phyloP scores from a whole-genome alignment of 1,284 basidiomycete genomes.

The Microbotryum scabiosae region DNA sequence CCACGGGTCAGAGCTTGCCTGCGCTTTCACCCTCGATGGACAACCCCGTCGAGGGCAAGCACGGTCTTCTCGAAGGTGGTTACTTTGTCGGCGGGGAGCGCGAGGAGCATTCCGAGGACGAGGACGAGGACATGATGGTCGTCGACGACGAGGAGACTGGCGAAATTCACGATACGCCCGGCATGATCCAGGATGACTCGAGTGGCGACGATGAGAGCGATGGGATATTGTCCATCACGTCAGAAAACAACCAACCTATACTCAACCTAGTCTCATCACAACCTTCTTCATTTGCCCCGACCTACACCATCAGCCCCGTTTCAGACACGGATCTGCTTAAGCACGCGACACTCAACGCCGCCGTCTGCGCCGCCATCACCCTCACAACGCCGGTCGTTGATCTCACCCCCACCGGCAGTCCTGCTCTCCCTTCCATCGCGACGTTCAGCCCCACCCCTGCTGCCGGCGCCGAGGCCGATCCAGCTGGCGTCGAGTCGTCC shows the following conservation, averaged over 20 bases:
- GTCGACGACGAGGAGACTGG: slow-evolving; percentile 2
- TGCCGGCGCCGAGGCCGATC: not conserved
- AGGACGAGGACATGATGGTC: slow-evolving; percentile 7
- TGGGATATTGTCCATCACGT: not conserved
- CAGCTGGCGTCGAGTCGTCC: not conserved
- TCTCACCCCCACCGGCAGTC: no score
- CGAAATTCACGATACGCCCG: not conserved
- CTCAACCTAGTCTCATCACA: no score
- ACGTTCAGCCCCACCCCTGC: not conserved
- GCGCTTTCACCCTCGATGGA: slow-evolving; percentile 12
- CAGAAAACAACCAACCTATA: not conserved
- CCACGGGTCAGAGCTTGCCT: not conserved
- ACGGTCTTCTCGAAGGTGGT: slow-evolving; percentile 24
- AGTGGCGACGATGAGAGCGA: slow-evolving; percentile 1
- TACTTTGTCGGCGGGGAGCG: slow-evolving; percentile 29
- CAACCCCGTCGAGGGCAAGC: slow-evolving; percentile 28
- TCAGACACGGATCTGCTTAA: no score
- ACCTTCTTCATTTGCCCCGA: no score
- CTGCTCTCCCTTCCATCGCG: not conserved
- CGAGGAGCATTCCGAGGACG: slow-evolving; percentile 10
- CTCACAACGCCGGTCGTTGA: no score
- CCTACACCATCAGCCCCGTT: no score
- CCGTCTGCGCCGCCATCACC: no score
- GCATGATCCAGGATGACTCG: not conserved
- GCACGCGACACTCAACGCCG: no score